A percentile compares a stretch with the other conserved stretches of the same genome.
Conservation (phyloP, 805 yeast genomes). For the Sungouiozyma intestinalis region DNA sequence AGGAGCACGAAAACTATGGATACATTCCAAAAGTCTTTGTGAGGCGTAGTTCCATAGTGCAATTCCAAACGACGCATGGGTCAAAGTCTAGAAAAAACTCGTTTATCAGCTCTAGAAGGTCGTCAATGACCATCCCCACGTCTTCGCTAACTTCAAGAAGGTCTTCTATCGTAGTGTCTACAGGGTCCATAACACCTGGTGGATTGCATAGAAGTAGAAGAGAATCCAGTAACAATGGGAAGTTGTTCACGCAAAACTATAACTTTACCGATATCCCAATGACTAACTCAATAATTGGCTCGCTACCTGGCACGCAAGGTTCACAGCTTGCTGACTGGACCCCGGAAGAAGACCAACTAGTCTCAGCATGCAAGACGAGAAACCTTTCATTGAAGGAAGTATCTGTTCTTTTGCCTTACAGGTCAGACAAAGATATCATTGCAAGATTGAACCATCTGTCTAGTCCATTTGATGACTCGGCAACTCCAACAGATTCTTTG, state of each 20-base stretch:
- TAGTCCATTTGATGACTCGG: not conserved
- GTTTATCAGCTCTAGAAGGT: constrained; percentile 23
- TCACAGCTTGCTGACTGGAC: constrained; percentile 30
- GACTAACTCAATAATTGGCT: constrained; percentile 1
- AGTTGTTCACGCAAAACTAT: constrained; percentile 7
- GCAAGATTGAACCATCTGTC: constrained; percentile 36
- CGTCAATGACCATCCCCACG: constrained; percentile 20
- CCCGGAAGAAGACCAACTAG: constrained; percentile 59
- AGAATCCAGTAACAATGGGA: constrained; percentile 11
- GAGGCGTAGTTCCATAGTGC: constrained; percentile 23
- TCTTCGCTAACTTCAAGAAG: constrained; percentile 21
- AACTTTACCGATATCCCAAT: constrained; percentile 15
- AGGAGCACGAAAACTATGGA: constrained; percentile 25
- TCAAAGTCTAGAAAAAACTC: constrained; percentile 27
- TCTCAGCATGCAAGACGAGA: constrained; percentile 43
- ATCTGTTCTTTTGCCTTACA: constrained; percentile 57
- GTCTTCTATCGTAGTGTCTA: constrained; percentile 20
- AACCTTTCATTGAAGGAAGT: constrained; percentile 65
- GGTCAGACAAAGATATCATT: constrained; percentile 67
- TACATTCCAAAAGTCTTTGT: constrained; percentile 29
- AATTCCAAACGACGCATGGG: constrained; percentile 1
- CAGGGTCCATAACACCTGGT: constrained; percentile 5
- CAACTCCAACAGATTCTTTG: not conserved
- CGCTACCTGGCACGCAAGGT: not conserved
- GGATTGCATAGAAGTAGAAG: constrained; percentile 9